phyloP scores from a whole-genome alignment of 1,139 yeast species.

The Magnusiomyces clavatus region DNA sequence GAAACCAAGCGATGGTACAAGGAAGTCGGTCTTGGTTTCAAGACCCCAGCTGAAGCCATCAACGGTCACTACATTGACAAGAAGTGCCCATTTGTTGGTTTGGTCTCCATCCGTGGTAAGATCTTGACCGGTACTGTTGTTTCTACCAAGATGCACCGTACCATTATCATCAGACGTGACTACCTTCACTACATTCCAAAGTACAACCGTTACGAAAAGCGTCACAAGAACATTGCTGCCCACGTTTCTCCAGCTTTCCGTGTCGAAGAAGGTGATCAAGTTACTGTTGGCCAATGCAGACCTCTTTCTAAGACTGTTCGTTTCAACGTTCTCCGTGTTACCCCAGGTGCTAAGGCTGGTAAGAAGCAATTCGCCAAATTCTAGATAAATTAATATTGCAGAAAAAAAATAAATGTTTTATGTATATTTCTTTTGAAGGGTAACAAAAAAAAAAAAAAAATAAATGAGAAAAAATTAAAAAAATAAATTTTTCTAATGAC shows the following conservation, averaged over 20 bases:
- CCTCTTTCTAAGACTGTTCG: slow-evolving; percentile 99
- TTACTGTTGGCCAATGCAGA: slow-evolving; percentile 99
- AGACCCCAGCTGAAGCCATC: slow-evolving; percentile 99
- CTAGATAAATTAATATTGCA: slow-evolving; percentile 34
- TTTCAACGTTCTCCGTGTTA: slow-evolving; percentile 97
- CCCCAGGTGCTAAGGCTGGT: slow-evolving; percentile 64
- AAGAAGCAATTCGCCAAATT: slow-evolving; percentile 94
- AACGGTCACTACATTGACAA: slow-evolving; percentile 99
- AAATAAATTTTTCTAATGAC: no score
- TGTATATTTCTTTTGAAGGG: background rate
- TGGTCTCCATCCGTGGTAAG: slow-evolving; percentile 98
- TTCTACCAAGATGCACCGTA: slow-evolving; percentile 99
- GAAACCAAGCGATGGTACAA: slow-evolving; percentile 99
- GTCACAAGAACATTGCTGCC: slow-evolving; percentile 99
- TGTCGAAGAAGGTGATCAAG: slow-evolving; percentile 97
- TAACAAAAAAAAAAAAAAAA: no score
- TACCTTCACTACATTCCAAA: slow-evolving; percentile 99
- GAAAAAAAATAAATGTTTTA: slow-evolving; percentile 22
- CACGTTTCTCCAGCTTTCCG: slow-evolving; percentile 99
- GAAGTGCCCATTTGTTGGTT: slow-evolving; percentile 99
- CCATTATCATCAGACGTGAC: slow-evolving; percentile 99
- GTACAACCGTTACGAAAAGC: slow-evolving; percentile 99
- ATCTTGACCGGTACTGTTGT: slow-evolving; percentile 94
- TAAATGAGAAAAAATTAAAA: no score
- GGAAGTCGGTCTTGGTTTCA: slow-evolving; percentile 99